A percentile compares a stretch with the other conserved stretches of the same genome.
These are phyloP conservation scores for Calamus simplicifolius DNA, from an alignment of 176 grass and related monocot species.

Conservation along the genomic window DNA sequence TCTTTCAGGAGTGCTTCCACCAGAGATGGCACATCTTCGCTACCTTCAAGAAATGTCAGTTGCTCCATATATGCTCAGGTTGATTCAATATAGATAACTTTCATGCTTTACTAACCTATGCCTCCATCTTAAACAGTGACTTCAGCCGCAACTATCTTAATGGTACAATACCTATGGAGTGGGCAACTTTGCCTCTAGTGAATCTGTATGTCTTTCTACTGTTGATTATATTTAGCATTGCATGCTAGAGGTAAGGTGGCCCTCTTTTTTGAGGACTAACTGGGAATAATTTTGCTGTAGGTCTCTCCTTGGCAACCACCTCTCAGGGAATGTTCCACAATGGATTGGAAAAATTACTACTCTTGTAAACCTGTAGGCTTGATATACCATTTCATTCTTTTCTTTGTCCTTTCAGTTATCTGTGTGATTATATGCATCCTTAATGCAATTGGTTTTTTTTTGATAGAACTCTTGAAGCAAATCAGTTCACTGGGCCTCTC, in stretches of 20 bases:
- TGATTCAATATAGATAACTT: neutral
- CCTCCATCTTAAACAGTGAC: neutral
- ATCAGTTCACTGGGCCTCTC: neutral
- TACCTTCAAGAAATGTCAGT: neutral
- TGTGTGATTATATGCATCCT: too few relatives aligned
- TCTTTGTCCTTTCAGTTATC: too few relatives aligned
- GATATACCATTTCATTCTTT: neutral
- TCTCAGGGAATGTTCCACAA: neutral
- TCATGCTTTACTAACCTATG: too few relatives aligned
- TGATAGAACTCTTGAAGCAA: neutral
- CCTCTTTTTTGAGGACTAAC: neutral
- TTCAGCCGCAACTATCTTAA: neutral
- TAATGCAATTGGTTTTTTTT: neutral
- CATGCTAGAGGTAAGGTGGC: neutral
- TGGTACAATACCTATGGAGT: conserved; percentile 3
- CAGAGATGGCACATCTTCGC: neutral
- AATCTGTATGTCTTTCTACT: neutral
- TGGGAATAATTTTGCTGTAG: neutral
- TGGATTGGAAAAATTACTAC: conserved; percentile 2
- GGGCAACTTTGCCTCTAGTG: neutral
- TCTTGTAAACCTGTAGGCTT: neutral
- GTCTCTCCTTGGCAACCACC: neutral
- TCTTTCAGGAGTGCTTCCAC: neutral
- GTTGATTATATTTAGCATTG: neutral
- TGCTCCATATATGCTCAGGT: neutral